A percentile compares a stretch with the other conserved stretches of the same genome.
Evolutionary conservation across 805 yeast species (phyloP).

Genomic region (Candida gorgasii): DNA sequence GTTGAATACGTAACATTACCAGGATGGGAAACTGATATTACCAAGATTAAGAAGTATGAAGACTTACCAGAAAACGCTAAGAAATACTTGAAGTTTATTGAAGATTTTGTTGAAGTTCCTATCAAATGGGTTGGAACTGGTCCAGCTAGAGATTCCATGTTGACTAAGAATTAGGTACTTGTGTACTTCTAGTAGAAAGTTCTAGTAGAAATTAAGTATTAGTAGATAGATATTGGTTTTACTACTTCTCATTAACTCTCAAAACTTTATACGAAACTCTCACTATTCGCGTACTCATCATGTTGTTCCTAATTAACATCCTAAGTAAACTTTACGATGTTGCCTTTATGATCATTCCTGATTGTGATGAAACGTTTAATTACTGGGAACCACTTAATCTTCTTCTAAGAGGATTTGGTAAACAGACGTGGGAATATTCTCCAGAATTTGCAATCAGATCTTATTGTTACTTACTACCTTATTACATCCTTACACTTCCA

Average conservation of each 20-base stretch:
- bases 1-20: slow-evolving; percentile 90
- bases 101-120: slow-evolving; percentile 79
- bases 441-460: slow-evolving; percentile 87
- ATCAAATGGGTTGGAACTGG: slow-evolving; percentile 98
- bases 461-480: slow-evolving; percentile 71
- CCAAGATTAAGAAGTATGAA: slow-evolving; percentile 63
- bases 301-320: slow-evolving; percentile 10
- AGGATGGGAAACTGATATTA: slow-evolving; percentile 90
- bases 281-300: not conserved
- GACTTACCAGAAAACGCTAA: slow-evolving; percentile 89
- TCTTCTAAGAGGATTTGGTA: slow-evolving; percentile 77
- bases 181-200: not conserved
- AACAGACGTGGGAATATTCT: slow-evolving; percentile 96
- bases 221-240: too few relatives aligned
- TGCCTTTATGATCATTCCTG: slow-evolving; percentile 69
- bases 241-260: too few relatives aligned
- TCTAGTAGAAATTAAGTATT: not conserved
- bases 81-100: slow-evolving; percentile 81
- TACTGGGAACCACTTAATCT: slow-evolving; percentile 94
- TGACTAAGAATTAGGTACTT: slow-evolving; percentile 46
- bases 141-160: slow-evolving; percentile 93
- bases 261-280: too few relatives aligned
- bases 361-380: slow-evolving; percentile 90
- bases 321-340: slow-evolving; percentile 38
- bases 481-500: slow-evolving; percentile 31